These are phyloP conservation scores for Pseudocercospora crystallina DNA, from an alignment of 2,329 filamentous ascomycete genomes.

Conservation along the genomic window DNA sequence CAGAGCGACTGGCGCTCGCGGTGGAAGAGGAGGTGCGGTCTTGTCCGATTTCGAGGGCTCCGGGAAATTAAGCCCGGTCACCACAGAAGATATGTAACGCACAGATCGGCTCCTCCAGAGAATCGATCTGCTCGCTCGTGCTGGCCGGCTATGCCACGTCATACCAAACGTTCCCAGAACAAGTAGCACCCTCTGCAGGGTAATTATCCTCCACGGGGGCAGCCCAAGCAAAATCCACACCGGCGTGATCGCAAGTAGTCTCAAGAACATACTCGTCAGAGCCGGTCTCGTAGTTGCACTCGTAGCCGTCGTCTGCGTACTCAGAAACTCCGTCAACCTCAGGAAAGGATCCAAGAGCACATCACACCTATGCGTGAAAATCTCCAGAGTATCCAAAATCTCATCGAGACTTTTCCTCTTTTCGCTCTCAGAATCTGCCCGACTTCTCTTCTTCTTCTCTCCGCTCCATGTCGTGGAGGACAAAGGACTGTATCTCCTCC, in stretches of 20 bases:
- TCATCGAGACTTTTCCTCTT: constrained; percentile 96
- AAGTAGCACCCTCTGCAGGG: constrained; percentile 79
- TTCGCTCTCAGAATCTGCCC: constrained; percentile 56
- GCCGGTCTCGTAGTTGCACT: constrained; percentile 88
- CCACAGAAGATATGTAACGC: constrained; percentile 64
- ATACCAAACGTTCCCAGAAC: constrained; percentile 80
- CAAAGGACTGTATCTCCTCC: constrained; percentile 81
- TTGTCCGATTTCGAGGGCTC: constrained; percentile 34
- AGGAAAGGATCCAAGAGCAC: constrained; percentile 86
- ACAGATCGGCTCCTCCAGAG: constrained; percentile 84
- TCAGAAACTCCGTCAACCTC: constrained; percentile 83
- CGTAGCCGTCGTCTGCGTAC: constrained; percentile 81
- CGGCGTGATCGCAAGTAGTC: constrained; percentile 83
- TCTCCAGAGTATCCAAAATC: constrained; percentile 89
- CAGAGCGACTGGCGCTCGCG: constrained; percentile 19
- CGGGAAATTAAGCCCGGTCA: constrained; percentile 79
- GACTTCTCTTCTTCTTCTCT: constrained; percentile 58
- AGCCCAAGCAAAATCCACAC: constrained; percentile 83
- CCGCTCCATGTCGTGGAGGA: constrained; percentile 79
- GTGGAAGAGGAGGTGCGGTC: constrained; percentile 19
- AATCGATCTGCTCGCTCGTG: constrained; percentile 79
- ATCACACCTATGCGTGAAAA: constrained; percentile 89
- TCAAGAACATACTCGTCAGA: constrained; percentile 82
- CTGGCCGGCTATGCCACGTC: constrained; percentile 88
- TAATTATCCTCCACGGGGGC: constrained; percentile 80